These are phyloP conservation scores for Flaveria linearis DNA, from an alignment of 129 eudicot genomes.

Conservation along the genomic window DNA sequence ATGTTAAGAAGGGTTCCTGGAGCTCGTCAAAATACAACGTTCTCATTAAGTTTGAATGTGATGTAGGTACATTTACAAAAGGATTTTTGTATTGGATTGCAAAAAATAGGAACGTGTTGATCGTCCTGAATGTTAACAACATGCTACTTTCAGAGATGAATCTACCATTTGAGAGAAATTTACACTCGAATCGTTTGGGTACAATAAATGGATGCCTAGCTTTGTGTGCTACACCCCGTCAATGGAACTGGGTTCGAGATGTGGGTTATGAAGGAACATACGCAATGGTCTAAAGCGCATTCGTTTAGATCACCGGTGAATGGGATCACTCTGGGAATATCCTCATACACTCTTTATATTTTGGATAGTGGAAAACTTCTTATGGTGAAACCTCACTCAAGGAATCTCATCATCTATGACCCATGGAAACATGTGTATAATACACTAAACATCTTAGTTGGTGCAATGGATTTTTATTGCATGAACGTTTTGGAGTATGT, in stretches of 20 bases:
- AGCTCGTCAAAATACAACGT: not conserved
- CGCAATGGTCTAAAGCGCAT: not conserved
- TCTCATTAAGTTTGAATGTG: not conserved
- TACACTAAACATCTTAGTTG: not conserved
- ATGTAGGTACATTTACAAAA: conserved; percentile 11
- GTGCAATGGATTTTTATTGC: not conserved
- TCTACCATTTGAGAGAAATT: not conserved
- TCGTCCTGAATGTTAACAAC: conserved; percentile 2
- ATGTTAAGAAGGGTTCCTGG: not conserved
- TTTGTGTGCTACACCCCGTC: not conserved
- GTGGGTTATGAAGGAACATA: conserved; percentile 16
- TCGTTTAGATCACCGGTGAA: not conserved
- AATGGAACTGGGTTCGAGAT: not conserved
- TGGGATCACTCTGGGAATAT: not conserved
- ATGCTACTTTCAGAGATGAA: conserved; percentile 11
- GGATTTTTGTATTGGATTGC: conserved; percentile 25
- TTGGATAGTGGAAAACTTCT: conserved; percentile 11
- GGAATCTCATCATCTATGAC: conserved; percentile 1
- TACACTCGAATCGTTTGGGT: not conserved
- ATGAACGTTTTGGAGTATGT: conserved; percentile 1
- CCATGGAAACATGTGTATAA: not conserved
- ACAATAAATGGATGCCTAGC: conserved; percentile 10
- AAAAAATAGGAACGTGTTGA: not conserved
- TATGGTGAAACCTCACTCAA: not conserved
- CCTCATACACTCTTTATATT: not conserved